phyloP scores from a whole-genome alignment of 257 asterid genomes.

The Nicotiana knightiana region DNA sequence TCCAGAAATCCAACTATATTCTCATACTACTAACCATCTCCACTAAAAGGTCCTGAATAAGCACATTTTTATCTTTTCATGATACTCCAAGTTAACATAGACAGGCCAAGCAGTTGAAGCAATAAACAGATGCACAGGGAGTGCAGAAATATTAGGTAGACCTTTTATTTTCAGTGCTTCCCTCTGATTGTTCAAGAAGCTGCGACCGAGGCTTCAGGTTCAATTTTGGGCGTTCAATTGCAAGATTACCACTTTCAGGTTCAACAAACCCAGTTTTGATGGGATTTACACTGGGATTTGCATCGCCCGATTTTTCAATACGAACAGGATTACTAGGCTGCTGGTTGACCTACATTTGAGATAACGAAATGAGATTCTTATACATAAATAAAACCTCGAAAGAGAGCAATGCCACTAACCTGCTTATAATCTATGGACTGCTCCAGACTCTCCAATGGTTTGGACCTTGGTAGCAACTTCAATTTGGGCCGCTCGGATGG shows the following conservation, averaged over 20 bases:
- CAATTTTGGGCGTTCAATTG: slow-evolving; percentile 59
- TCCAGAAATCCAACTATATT: neutral
- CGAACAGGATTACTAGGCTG: slow-evolving; percentile 33
- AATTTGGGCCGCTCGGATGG: slow-evolving; percentile 67
- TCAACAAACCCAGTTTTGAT: slow-evolving; percentile 31
- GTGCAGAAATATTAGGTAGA: slow-evolving; percentile 12
- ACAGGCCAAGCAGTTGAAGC: neutral
- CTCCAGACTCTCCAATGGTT: slow-evolving; percentile 58
- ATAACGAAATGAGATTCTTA: slow-evolving; percentile 5
- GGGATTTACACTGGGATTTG: slow-evolving; percentile 30
- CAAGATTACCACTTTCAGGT: slow-evolving; percentile 28
- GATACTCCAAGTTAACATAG: neutral
- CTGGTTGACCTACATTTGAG: slow-evolving; percentile 33
- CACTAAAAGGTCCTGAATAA: neutral
- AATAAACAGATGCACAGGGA: slow-evolving; percentile 1
- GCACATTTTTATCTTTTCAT: neutral
- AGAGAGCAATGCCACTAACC: slow-evolving; percentile 31
- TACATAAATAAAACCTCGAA: neutral
- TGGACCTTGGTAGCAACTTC: slow-evolving; percentile 89
- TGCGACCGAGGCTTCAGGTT: slow-evolving; percentile 68
- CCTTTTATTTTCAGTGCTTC: slow-evolving; percentile 54
- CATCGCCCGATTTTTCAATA: slow-evolving; percentile 28
- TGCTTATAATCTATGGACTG: slow-evolving; percentile 36
- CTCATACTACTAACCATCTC: neutral
- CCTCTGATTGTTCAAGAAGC: slow-evolving; percentile 43